phyloP scores from a whole-genome alignment of 23 red algal genomes.

The Gracilaria caudata region DNA sequence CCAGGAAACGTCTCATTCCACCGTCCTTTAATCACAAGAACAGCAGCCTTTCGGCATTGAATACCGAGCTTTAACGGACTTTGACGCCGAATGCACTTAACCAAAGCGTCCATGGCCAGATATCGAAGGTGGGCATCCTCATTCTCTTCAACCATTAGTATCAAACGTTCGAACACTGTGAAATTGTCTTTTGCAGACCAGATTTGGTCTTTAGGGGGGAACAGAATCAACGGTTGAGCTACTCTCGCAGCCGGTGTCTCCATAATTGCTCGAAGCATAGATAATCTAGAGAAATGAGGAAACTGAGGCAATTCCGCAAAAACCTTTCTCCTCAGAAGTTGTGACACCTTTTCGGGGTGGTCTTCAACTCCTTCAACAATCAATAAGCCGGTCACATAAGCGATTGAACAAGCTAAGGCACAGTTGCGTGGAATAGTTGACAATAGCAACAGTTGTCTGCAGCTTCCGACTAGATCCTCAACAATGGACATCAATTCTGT shows the following conservation, averaged over 20 bases:
- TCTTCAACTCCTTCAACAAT: not conserved
- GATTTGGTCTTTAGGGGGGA: conserved; percentile 16
- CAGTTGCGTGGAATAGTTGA: conserved; percentile 45
- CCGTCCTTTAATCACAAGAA: conserved; percentile 30
- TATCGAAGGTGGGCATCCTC: conserved; percentile 43
- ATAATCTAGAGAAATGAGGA: conserved; percentile 46
- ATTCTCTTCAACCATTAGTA: conserved; percentile 17
- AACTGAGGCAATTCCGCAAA: conserved; percentile 22
- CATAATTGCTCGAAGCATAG: conserved; percentile 54
- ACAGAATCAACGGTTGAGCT: conserved; percentile 22
- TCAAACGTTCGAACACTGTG: conserved; percentile 38
- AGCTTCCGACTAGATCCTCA: conserved; percentile 33
- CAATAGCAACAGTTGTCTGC: conserved; percentile 20
- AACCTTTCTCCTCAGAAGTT: conserved; percentile 23
- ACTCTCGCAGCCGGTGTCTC: conserved; percentile 39
- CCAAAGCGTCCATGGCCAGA: conserved; percentile 46
- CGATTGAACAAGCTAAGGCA: conserved; percentile 45
- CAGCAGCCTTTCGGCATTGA: conserved; percentile 13
- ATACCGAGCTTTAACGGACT: conserved; percentile 11
- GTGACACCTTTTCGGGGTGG: not conserved
- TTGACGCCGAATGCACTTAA: conserved; percentile 25
- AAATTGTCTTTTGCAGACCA: not conserved
- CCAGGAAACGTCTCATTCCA: conserved; percentile 53
- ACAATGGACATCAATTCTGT: not conserved
- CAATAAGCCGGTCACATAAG: conserved; percentile 30